These are phyloP conservation scores for Diaporthe helianthi DNA, from an alignment of 2,329 filamentous ascomycete species.

Conservation along the genomic window DNA sequence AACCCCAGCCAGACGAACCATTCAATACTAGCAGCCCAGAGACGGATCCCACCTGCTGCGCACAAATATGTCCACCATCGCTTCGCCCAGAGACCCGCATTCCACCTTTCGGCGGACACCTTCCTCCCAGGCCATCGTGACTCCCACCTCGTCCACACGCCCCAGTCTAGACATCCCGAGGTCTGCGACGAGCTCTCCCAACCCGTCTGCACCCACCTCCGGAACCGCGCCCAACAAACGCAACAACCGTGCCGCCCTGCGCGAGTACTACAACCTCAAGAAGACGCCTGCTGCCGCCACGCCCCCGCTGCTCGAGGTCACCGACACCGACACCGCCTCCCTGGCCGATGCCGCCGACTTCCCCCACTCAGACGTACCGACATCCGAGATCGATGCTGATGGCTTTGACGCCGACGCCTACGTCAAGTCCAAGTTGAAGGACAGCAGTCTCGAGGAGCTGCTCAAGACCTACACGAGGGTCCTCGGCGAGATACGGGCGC, in stretches of 20 bases:
- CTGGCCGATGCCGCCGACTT: constrained; percentile 40
- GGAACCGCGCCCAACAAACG: constrained; percentile 47
- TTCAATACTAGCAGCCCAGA: neutral
- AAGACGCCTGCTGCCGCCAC: constrained; percentile 47
- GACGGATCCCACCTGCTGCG: neutral
- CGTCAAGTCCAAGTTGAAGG: constrained; percentile 66
- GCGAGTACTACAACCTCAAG: constrained; percentile 93
- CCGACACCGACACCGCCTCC: constrained; percentile 42
- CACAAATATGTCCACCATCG: constrained; percentile 67
- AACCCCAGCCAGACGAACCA: neutral
- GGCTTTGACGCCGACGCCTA: constrained; percentile 78
- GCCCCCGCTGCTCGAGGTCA: constrained; percentile 51
- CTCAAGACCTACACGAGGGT: constrained; percentile 74
- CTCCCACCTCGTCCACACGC: constrained; percentile 77
- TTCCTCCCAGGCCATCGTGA: constrained; percentile 57
- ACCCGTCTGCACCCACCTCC: constrained; percentile 40
- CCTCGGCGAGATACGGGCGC: constrained; percentile 80
- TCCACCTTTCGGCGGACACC: constrained; percentile 62
- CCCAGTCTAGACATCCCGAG: constrained; percentile 73
- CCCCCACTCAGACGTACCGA: constrained; percentile 61
- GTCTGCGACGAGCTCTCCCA: constrained; percentile 65
- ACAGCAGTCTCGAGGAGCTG: constrained; percentile 71
- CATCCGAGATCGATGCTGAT: constrained; percentile 75
- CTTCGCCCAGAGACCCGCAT: constrained; percentile 66
- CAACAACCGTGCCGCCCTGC: constrained; percentile 83